Percentiles rank a stretch among this genome's conserved stretches.
Conservation (phyloP, 2,329 filamentous ascomycete genomes). For the Rutstroemia sp. region DNA sequence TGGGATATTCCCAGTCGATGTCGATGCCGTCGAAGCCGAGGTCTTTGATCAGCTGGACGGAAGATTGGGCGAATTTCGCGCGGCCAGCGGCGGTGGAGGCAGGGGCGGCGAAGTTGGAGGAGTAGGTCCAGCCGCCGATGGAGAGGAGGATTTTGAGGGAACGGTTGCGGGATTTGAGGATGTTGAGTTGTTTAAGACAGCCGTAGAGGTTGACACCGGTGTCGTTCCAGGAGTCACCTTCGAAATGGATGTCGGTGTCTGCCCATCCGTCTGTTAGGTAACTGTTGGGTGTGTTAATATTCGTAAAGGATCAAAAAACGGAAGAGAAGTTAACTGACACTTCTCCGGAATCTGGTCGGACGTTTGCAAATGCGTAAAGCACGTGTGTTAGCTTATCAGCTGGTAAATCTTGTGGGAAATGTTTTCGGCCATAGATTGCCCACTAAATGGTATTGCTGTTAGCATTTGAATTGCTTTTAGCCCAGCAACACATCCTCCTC, state of each 20-base stretch:
- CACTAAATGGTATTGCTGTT: constrained; percentile 25
- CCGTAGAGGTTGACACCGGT: constrained; percentile 77
- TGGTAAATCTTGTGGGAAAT: constrained; percentile 78
- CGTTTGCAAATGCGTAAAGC: constrained; percentile 86
- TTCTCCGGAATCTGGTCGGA: constrained; percentile 70
- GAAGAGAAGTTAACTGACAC: constrained; percentile 42
- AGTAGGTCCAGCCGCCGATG: constrained; percentile 92
- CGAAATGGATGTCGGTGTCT: constrained; percentile 42
- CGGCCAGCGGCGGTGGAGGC: constrained; percentile 65
- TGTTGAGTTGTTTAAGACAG: constrained; percentile 79
- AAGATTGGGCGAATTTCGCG: constrained; percentile 62
- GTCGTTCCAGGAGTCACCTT: constrained; percentile 64
- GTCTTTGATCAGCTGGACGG: constrained; percentile 70
- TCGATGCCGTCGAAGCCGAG: constrained; percentile 70
- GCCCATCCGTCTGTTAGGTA: constrained; percentile 56
- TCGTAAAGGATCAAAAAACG: not conserved
- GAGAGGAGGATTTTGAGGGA: constrained; percentile 80
- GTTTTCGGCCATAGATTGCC: constrained; percentile 82
- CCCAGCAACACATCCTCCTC: too few species aligned
- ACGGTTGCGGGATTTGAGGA: constrained; percentile 74
- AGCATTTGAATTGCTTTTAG: not conserved
- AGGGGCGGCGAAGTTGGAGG: constrained; percentile 70
- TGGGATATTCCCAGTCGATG: constrained; percentile 63
- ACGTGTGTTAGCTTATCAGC: constrained; percentile 78
- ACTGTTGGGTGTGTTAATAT: constrained; percentile 10